Percentiles rank a stretch among this genome's conserved stretches.
Evolutionary conservation across 1,284 basidiomycete genomes (phyloP).

Genomic region (Puccinia brachypodii): DNA sequence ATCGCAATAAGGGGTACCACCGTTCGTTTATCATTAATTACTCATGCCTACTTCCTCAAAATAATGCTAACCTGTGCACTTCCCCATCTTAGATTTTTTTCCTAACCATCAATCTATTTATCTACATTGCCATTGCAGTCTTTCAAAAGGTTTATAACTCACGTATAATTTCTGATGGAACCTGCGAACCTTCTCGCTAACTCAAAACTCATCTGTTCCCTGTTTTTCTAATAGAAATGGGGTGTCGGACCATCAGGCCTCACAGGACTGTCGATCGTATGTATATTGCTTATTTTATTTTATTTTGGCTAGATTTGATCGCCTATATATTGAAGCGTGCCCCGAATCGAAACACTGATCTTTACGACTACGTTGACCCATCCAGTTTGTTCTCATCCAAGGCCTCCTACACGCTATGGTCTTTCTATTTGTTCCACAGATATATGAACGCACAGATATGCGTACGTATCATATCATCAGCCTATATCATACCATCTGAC

Average conservation of each 20-base stretch:
- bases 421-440: conserved; percentile 40
- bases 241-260: conserved; percentile 41
- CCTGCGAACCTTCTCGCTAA: not conserved
- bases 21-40: not conserved
- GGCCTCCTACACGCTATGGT: conserved; percentile 35
- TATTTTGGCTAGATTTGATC: not conserved
- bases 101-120: conserved; percentile 50
- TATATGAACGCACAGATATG: conserved; percentile 45
- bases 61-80: too few species aligned
- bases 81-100: conserved; percentile 33
- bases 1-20: conserved; percentile 22
- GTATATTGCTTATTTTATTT: not conserved
- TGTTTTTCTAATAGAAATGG: conserved; percentile 49
- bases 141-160: conserved; percentile 49
- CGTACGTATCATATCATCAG: conserved; percentile 35
- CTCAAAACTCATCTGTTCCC: not conserved
- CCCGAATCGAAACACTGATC: not conserved
- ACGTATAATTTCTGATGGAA: too few species aligned
- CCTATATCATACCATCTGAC: not conserved
- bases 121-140: conserved; percentile 51
- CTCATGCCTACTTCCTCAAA: too few species aligned
- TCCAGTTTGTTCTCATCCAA: conserved; percentile 41
- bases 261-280: conserved; percentile 36
- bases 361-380: not conserved
- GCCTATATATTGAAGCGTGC: too few species aligned